Percentiles rank a stretch among this genome's conserved stretches.
Evolutionary conservation across 2,329 filamentous ascomycete species (phyloP).

Genomic region (Chrysoporthe deuterocubensis): DNA sequence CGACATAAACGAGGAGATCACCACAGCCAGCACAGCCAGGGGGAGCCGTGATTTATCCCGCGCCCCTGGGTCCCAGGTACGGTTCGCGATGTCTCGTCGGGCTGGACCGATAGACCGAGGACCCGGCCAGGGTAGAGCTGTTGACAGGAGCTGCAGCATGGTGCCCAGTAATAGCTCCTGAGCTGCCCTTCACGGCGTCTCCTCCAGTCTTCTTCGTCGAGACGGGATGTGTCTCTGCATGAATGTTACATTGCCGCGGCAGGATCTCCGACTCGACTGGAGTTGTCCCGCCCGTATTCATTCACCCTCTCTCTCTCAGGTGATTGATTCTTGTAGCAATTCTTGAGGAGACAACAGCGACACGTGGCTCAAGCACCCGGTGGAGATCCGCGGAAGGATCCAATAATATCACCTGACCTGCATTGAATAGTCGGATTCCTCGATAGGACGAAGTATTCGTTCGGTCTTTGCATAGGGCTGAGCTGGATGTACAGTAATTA

Average conservation of each 20-base stretch:
- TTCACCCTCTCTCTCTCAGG: background rate
- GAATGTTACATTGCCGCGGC: background rate
- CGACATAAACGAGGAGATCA: background rate
- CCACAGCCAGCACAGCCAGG: background rate
- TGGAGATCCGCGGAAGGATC: background rate
- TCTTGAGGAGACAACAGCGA: background rate
- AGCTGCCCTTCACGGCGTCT: background rate
- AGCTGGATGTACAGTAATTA: too few relatives aligned
- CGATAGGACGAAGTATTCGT: too few relatives aligned
- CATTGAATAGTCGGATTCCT: too few relatives aligned
- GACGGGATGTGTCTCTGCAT: background rate
- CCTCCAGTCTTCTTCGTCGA: background rate
- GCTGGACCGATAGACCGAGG: too few relatives aligned
- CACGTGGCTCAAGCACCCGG: background rate
- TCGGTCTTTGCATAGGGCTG: too few relatives aligned
- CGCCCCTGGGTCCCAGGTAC: background rate
- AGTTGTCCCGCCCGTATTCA: background rate
- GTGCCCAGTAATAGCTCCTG: background rate
- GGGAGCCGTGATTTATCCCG: background rate
- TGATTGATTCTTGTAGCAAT: background rate
- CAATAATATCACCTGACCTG: too few relatives aligned
- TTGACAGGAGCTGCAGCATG: too few relatives aligned
- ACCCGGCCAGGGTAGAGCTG: too few relatives aligned
- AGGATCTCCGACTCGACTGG: background rate
- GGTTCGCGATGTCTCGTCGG: too few relatives aligned